A percentile compares a stretch with the other conserved stretches of the same genome.
phyloP scores from a whole-genome alignment of 2,329 filamentous ascomycete species.

The Ilyonectria sp. region DNA sequence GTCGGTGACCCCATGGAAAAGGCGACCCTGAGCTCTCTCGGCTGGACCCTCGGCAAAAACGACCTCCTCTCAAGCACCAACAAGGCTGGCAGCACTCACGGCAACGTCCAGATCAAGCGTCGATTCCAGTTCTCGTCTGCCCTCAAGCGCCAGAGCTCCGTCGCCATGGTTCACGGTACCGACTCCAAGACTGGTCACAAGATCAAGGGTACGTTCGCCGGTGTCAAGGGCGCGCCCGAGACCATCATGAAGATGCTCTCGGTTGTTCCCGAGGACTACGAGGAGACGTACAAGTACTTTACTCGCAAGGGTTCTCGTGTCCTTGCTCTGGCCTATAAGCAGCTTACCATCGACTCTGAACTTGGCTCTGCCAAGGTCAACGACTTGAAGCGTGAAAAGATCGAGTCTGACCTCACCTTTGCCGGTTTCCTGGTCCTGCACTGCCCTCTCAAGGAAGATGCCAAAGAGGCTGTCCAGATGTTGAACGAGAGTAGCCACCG shows the following conservation, averaged over 20 bases:
- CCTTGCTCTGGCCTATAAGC: conserved; percentile 93
- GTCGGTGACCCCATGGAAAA: conserved; percentile 99
- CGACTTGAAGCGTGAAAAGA: conserved; percentile 92
- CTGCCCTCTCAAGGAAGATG: conserved; percentile 96
- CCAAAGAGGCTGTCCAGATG: conserved; percentile 94
- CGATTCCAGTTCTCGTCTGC: conserved; percentile 99
- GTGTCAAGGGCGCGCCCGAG: conserved; percentile 96
- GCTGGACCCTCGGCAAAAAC: conserved; percentile 93
- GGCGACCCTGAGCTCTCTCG: conserved; percentile 89
- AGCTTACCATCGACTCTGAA: conserved; percentile 85
- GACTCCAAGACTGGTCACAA: conserved; percentile 82
- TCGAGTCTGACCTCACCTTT: conserved; percentile 88
- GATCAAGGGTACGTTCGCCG: conserved; percentile 89
- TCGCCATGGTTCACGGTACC: conserved; percentile 84
- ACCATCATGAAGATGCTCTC: conserved; percentile 96
- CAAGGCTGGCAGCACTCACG: conserved; percentile 59
- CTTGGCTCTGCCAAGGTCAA: conserved; percentile 90
- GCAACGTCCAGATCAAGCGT: conserved; percentile 93
- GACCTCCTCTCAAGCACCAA: conserved; percentile 80
- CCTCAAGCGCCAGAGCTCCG: conserved; percentile 94
- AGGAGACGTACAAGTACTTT: conserved; percentile 99
- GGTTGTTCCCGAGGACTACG: conserved; percentile 87
- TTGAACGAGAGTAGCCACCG: conserved; percentile 99
- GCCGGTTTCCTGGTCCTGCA: conserved; percentile 96
- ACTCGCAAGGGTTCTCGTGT: conserved; percentile 96